Conservation (phyloP, 208 protist genomes). For the Vickermania ingenoplastis region DNA sequence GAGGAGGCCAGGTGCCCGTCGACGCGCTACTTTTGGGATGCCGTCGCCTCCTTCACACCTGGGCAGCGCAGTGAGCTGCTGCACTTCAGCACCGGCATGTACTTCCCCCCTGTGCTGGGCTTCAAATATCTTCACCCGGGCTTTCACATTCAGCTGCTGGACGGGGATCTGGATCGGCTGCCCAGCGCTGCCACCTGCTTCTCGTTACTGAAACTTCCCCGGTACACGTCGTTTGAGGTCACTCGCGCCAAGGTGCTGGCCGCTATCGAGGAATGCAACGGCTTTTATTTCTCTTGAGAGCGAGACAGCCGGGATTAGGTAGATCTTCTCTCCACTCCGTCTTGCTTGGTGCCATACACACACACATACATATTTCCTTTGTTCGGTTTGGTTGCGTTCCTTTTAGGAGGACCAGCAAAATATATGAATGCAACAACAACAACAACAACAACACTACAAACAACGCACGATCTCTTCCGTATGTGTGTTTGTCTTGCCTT, state of each 20-base stretch:
- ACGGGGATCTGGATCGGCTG: slow-evolving; percentile 39
- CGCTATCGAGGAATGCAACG: slow-evolving; percentile 75
- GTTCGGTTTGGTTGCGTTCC: too few species aligned
- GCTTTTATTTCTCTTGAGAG: slow-evolving; percentile 82
- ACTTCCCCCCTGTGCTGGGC: slow-evolving; percentile 85
- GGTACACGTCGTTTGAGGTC: slow-evolving; percentile 46
- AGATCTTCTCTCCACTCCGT: too few species aligned
- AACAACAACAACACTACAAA: too few species aligned
- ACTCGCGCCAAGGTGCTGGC: slow-evolving; percentile 80
- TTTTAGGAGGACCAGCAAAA: too few species aligned
- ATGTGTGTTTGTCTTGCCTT: too few species aligned
- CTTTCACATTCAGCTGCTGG: slow-evolving; percentile 77
- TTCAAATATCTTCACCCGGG: slow-evolving; percentile 86
- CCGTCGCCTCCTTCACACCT: slow-evolving; percentile 62
- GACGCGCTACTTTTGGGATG: slow-evolving; percentile 82
- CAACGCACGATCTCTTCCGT: too few species aligned
- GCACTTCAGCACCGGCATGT: slow-evolving; percentile 83
- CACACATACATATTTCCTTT: neutral
- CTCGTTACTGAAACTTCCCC: slow-evolving; percentile 89
- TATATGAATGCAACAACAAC: too few species aligned
- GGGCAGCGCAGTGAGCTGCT: slow-evolving; percentile 75
- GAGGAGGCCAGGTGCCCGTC: slow-evolving; percentile 43
- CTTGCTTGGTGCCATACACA: too few species aligned
- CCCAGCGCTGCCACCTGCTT: slow-evolving; percentile 91
- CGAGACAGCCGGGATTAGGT: neutral